Evolutionary conservation across 768 basidiomycete genomes (phyloP), one percentile per base, ranked within the genome.

Genomic region (Hemileccinum rubropunctum): DNA sequence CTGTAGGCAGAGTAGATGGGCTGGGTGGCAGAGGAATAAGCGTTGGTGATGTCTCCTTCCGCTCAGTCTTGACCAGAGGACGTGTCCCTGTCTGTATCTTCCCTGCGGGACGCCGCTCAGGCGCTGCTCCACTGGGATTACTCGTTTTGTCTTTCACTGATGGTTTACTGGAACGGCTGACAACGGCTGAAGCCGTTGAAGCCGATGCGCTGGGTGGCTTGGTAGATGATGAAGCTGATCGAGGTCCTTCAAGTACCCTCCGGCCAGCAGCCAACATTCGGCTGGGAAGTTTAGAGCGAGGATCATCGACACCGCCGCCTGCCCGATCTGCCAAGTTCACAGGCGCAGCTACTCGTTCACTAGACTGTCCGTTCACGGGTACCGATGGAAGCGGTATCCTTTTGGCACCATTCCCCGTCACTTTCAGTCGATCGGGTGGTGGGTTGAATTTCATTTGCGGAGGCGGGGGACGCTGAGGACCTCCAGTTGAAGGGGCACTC

Each of bases 311-410:
- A 26, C 45, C 14, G 14, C 14, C 26, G n/a, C 41, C n/a, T 10
- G 43, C 30, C 20, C 30, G 46, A 43, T 46, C 46, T 15, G 35
- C 20, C 8, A 39, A 52, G 17, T 27, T 47, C 50, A 17, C 18
- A 46, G 32, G 44, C 5, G 28, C 15, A 17, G 50, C 7, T 6
- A n/a, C 40, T 47, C 41, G 56, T 36, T 46, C 53, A 34, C 38
- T 20, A 26, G 47, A 4, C 4, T 39, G 45, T 10, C 26, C 51
- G 13, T 32, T 43, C 32, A 32, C 46, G 5, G 54, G 49, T 13
- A 39, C 46, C 14, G 61, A 9, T 17, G 65, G 67, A 45, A 70
- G 62, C 9, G 67, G 67, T 45, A 68, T 46, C 44, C 67, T 69
- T 48, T 67, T 57, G 9, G 67, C 69, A 23, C 69, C 67, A 37